A percentile compares a stretch with the other conserved stretches of the same genome.
Conservation (phyloP, 1,139 yeast genomes). For the Kodamaea sp. region DNA sequence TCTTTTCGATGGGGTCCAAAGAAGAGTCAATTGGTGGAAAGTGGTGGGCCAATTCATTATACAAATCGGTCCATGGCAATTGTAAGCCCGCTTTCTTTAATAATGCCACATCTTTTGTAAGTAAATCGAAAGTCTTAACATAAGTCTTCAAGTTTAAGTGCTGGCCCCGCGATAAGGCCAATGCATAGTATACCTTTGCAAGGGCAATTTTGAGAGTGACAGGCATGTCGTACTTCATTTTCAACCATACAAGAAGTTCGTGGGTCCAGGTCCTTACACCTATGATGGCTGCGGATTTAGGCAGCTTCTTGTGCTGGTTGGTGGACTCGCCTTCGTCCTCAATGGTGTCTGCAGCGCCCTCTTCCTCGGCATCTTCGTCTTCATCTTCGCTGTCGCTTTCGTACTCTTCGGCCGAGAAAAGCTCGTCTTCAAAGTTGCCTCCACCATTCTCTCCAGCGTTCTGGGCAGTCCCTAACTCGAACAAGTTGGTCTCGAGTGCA, state of each 20-base stretch:
- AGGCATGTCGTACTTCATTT: slow-evolving; percentile 84
- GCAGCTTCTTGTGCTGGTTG: slow-evolving; percentile 56
- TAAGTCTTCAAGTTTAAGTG: slow-evolving; percentile 61
- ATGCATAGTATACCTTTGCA: slow-evolving; percentile 70
- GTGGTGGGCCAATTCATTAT: slow-evolving; percentile 36
- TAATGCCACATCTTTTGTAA: slow-evolving; percentile 52
- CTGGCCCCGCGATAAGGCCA: slow-evolving; percentile 78
- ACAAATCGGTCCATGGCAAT: slow-evolving; percentile 57
- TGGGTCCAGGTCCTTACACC: slow-evolving; percentile 86
- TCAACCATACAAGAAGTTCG: slow-evolving; percentile 77
- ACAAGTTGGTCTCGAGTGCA: slow-evolving; percentile 55
- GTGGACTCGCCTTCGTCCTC: slow-evolving; percentile 42
- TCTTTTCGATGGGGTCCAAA: slow-evolving; percentile 36
- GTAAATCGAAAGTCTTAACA: slow-evolving; percentile 60
- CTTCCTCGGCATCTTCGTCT: slow-evolving; percentile 21
- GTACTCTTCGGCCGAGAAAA: slow-evolving; percentile 22
- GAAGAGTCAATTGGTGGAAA: slow-evolving; percentile 35
- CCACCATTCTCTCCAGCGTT: slow-evolving; percentile 12
- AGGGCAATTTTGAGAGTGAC: slow-evolving; percentile 59
- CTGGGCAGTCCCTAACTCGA: slow-evolving; percentile 27
- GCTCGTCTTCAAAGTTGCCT: slow-evolving; percentile 21
- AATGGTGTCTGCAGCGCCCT: slow-evolving; percentile 38
- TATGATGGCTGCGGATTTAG: slow-evolving; percentile 72
- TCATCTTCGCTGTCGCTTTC: slow-evolving; percentile 44
- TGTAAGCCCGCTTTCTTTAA: slow-evolving; percentile 35